Evolutionary conservation across 1,284 basidiomycete species (phyloP), one percentile per base, ranked within the genome.

Genomic region (Pisolithus thermaeus): DNA sequence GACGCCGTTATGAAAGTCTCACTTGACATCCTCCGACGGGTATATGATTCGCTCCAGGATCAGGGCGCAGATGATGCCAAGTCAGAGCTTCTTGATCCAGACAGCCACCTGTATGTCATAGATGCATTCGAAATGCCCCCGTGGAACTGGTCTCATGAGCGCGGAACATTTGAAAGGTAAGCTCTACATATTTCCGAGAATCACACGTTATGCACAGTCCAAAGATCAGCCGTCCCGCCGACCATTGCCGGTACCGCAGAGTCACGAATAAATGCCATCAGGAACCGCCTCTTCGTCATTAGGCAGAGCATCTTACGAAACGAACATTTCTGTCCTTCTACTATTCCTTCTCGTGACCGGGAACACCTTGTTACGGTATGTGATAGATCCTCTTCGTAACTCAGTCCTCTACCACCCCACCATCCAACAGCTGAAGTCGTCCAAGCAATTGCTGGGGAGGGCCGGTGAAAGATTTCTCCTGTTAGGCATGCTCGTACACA

Each of bases 241-340:
- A 84, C 84, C 1, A 73, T 89, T 12, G 85, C 88, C 6, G 92
- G 91, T 0, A 80, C 88, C 28, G 83, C 93, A 16, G 82, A 90
- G 28, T 90, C 89, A 5, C 79, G 91, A 54, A 80, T 92, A 27
- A 71, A 75, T 28, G 87, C 90, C 35, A 74, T 90, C 30, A 79
- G 93, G 22, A 90, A 97, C 64, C 76, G 93, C 49, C 78, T 94
- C 60, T 83, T 90, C 59, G 83, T 96, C 48, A 92, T 96, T 59
- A 87, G 85, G 60, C 93, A 96, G 70, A 89, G 90, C 58, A 82
- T 97, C 23, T 72, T 96, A 36, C 78, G 94, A 20, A 97, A 97
- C 62, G 95, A 98, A 65, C 93, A 97, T 67, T 98, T 98, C 68
- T 92, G 91, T 2, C 94, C 94, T 6, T 95, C 94, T 3, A 92